phyloP scores from a whole-genome alignment of 768 basidiomycete genomes.

The Russula sp. region DNA sequence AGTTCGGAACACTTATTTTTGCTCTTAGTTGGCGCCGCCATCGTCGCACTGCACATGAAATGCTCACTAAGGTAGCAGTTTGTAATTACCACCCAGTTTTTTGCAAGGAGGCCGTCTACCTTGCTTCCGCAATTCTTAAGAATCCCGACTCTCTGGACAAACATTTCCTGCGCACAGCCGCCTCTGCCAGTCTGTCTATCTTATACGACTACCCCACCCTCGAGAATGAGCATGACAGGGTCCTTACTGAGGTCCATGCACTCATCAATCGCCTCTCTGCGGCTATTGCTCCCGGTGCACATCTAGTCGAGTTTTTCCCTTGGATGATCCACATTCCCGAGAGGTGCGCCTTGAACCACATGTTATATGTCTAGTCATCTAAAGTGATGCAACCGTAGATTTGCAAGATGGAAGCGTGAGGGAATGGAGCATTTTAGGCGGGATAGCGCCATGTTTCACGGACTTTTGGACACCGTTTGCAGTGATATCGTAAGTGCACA shows the following conservation, averaged over 20 bases:
- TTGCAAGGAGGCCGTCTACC: conserved; percentile 2
- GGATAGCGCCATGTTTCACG: conserved; percentile 1
- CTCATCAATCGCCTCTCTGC: background rate
- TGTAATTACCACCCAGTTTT: conserved; percentile 6
- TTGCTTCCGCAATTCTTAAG: background rate
- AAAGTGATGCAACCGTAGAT: background rate
- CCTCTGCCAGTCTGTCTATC: conserved; percentile 11
- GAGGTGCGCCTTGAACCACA: background rate
- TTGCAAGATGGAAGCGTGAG: conserved; percentile 14
- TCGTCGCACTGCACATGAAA: conserved; percentile 9
- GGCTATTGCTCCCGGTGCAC: background rate
- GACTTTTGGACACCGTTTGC: conserved; percentile 1
- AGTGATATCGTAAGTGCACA: background rate
- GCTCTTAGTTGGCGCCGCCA: conserved; percentile 11
- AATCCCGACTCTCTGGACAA: background rate
- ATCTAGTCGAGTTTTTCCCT: conserved; percentile 10
- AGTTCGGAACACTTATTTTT: background rate
- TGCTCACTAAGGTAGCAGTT: conserved; percentile 4
- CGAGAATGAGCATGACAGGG: background rate
- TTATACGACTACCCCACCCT: conserved; percentile 9
- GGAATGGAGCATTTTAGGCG: background rate
- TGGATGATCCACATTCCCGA: conserved; percentile 12
- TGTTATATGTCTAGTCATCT: too few relatives aligned
- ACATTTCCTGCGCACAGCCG: conserved; percentile 5
- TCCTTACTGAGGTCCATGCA: background rate